Percentiles rank a stretch among this genome's conserved stretches.
phyloP scores from a whole-genome alignment of 208 protist species.

The Crithidia mellificae region DNA sequence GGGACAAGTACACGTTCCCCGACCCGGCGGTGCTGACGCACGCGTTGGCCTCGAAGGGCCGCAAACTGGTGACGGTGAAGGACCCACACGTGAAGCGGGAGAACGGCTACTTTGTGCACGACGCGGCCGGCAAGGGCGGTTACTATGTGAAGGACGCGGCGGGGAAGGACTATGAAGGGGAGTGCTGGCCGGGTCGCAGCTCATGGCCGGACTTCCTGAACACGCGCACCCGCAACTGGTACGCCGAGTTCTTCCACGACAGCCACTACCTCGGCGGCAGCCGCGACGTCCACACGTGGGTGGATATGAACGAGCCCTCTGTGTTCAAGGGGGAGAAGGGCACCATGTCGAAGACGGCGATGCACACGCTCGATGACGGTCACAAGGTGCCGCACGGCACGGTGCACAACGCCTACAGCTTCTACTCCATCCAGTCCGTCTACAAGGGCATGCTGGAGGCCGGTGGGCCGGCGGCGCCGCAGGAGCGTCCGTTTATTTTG shows the following conservation, averaged over 20 bases:
- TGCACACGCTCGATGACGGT: conserved; percentile 80
- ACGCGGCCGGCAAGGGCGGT: conserved; percentile 60
- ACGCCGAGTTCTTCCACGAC: conserved; percentile 89
- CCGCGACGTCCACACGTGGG: conserved; percentile 96
- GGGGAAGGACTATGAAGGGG: conserved; percentile 89
- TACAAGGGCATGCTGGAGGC: conserved; percentile 87
- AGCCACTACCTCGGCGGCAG: conserved; percentile 90
- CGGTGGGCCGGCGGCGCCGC: conserved; percentile 26
- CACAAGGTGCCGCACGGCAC: conserved; percentile 91
- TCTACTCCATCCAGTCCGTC: conserved; percentile 87
- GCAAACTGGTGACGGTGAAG: conserved; percentile 97
- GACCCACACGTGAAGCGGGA: conserved; percentile 98
- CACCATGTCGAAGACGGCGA: conserved; percentile 93
- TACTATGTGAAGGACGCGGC: conserved; percentile 90
- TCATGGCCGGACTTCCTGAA: conserved; percentile 96
- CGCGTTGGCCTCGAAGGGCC: conserved; percentile 87
- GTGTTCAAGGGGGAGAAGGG: conserved; percentile 96
- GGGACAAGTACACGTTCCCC: conserved; percentile 96
- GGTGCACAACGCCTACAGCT: conserved; percentile 98
- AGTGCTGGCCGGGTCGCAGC: conserved; percentile 97
- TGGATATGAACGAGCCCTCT: conserved; percentile 99
- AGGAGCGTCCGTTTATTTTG: conserved; percentile 96
- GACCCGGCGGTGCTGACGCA: conserved; percentile 90
- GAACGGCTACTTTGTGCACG: conserved; percentile 80
- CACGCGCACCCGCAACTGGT: conserved; percentile 92